Evolutionary conservation across 768 basidiomycete genomes (phyloP), one percentile per base, ranked within the genome.

Genomic region (Boletus fagicola): DNA sequence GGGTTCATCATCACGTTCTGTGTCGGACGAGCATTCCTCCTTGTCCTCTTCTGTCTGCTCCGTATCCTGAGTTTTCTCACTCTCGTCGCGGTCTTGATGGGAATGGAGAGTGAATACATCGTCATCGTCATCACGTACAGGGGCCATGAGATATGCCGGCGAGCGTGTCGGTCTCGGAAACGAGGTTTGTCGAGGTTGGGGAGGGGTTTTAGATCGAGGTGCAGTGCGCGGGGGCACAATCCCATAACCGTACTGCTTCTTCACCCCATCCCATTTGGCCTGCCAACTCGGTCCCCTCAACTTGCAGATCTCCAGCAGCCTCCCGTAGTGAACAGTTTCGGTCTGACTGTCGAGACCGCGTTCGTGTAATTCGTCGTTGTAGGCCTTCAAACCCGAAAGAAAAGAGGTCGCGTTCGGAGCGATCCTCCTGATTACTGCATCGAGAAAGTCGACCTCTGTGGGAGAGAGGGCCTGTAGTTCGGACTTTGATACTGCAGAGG

Each of bases 251-350:
- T 83, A 69, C 61, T 83, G 82, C 35, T 68, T 67, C 75, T 88
- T 93, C 53, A 90, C 84, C 60, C 76, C 76, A 35, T 75, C 75
- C 93, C 93, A 95, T 71, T 92, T 92, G 31, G 84, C 87, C 31
- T 78, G 82, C 92, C 92, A 95, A 66, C 82, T 87, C 55, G 77
- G 78, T 11, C 90, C 93, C 72, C 85, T 89, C 64, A 94, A 67
- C 42, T 88, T 90, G 46, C 90, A 90, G 4, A 95, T 76, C 70
- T 94, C 92, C 57, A 95, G 74, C 31, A 95, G 72, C 68, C 91
- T 89, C 20, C 85, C 84, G 68, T 94, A 95, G 66, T 88, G 90
- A 4, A 86, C 76, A 11, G 90, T 88, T 68, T 93, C 92, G 9
- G 81, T 77, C 60, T 86, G 84, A 22, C 86, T 80, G 59, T 92